Evolutionary conservation across 768 basidiomycete species (phyloP).

Genomic region (Boletus tylopilopsis): DNA sequence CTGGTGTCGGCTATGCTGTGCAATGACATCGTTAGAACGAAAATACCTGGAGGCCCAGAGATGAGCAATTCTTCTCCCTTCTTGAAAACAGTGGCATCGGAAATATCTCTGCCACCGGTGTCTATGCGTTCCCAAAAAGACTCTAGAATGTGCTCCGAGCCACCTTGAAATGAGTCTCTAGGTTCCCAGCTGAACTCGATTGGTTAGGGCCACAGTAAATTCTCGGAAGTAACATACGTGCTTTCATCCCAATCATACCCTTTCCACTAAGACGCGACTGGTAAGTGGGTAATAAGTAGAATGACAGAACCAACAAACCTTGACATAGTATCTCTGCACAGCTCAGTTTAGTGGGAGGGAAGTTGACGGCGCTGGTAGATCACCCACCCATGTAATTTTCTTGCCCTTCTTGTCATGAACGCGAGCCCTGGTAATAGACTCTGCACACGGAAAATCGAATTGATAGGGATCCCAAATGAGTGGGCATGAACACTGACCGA

Average conservation of each 20-base stretch:
- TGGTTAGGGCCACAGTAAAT: not conserved
- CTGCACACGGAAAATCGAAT: constrained; percentile 30
- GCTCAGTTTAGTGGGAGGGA: constrained; percentile 12
- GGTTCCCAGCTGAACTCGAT: constrained; percentile 60
- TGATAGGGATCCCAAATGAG: not conserved
- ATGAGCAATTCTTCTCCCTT: constrained; percentile 52
- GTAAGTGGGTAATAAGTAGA: constrained; percentile 1
- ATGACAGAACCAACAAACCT: constrained; percentile 37
- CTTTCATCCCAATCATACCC: constrained; percentile 50
- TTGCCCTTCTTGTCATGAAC: constrained; percentile 44
- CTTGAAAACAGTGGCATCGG: constrained; percentile 47
- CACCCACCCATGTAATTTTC: constrained; percentile 51
- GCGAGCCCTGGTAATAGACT: constrained; percentile 51
- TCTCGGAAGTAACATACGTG: constrained; percentile 44
- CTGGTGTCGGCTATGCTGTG: not conserved
- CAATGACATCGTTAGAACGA: not conserved
- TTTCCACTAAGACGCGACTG: constrained; percentile 48
- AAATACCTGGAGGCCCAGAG: constrained; percentile 57
- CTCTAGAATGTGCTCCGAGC: constrained; percentile 49
- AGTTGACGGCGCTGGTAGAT: constrained; percentile 3
- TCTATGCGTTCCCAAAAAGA: constrained; percentile 36
- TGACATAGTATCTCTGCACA: constrained; percentile 52
- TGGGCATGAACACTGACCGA: constrained; percentile 43
- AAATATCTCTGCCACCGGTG: constrained; percentile 41
- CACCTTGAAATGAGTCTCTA: constrained; percentile 49